A percentile compares a stretch with the other conserved stretches of the same genome.
Conservation (phyloP, 2,329 filamentous ascomycete species). For the Alternaria longipes region DNA sequence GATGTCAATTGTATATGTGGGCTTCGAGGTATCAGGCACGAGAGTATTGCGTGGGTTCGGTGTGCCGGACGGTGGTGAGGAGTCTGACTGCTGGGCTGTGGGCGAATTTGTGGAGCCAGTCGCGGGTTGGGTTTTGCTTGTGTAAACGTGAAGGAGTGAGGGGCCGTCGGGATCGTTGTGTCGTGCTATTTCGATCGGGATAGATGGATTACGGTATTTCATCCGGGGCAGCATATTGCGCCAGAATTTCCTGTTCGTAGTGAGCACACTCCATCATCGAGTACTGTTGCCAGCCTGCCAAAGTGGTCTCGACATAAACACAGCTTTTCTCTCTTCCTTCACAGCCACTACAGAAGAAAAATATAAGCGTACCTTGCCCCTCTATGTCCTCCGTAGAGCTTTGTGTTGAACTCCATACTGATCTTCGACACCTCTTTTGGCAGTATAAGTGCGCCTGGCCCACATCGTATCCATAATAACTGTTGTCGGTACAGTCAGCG, state of each 20-base stretch:
- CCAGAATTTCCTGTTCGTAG: constrained; percentile 80
- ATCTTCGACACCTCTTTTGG: constrained; percentile 79
- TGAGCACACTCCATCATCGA: neutral
- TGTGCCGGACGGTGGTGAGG: constrained; percentile 27
- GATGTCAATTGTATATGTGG: constrained; percentile 63
- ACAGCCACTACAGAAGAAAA: neutral
- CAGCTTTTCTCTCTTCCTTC: neutral
- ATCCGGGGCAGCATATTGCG: constrained; percentile 80
- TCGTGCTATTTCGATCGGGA: constrained; percentile 84
- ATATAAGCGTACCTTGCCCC: constrained; percentile 69
- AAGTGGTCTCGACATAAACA: too few relatives aligned
- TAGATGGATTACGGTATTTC: constrained; percentile 90
- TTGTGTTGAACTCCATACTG: constrained; percentile 75
- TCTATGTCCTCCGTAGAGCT: constrained; percentile 72
- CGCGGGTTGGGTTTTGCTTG: constrained; percentile 32
- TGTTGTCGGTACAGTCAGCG: constrained; percentile 48
- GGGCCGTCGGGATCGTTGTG: constrained; percentile 57
- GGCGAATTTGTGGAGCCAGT: constrained; percentile 19
- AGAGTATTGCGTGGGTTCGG: constrained; percentile 37
- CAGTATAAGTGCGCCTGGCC: constrained; percentile 83
- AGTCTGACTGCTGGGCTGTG: constrained; percentile 27
- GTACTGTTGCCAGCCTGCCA: neutral
- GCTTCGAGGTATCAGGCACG: constrained; percentile 46
- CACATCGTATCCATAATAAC: constrained; percentile 79
- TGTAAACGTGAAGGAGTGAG: constrained; percentile 44